These are phyloP conservation scores for Zizania palustris DNA, from an alignment of 202 grass and related monocot genomes.

Conservation along the genomic window DNA sequence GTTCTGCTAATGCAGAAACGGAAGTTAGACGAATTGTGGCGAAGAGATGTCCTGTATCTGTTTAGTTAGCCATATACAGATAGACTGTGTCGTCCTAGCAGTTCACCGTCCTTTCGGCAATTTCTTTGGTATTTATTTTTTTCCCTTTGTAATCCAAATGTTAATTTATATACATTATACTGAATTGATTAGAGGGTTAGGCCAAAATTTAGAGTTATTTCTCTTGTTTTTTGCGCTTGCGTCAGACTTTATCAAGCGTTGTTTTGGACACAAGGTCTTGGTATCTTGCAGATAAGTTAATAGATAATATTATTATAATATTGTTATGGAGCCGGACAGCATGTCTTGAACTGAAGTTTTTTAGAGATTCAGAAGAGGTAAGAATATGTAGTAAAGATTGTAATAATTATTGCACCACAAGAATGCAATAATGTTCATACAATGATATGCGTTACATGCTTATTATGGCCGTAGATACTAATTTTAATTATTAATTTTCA, in stretches of 20 bases:
- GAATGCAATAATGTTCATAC: background rate
- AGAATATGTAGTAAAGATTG: background rate
- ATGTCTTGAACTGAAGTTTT: too few species aligned
- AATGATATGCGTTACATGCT: background rate
- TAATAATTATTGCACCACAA: background rate
- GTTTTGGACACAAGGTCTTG: background rate
- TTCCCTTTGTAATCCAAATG: constrained; percentile 1
- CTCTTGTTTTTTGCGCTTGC: too few species aligned
- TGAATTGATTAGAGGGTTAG: constrained; percentile 2
- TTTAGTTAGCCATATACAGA: constrained; percentile 33
- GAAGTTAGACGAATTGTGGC: constrained; percentile 25
- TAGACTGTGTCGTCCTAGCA: constrained; percentile 23
- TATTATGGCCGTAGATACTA: background rate
- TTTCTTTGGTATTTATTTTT: background rate
- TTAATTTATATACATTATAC: constrained; percentile 13
- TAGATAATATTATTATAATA: too few species aligned
- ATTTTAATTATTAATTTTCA: background rate
- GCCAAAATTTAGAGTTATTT: too few species aligned
- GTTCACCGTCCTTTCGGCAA: background rate
- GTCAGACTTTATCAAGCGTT: background rate
- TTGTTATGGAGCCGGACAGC: too few species aligned
- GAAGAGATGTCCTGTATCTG: constrained; percentile 45
- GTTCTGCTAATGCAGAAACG: constrained; percentile 55
- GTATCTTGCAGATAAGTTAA: background rate
- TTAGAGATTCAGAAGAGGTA: too few species aligned